A percentile compares a stretch with the other conserved stretches of the same genome.
These are phyloP conservation scores for Microstegium vimineum DNA, from an alignment of 176 grass and related monocot genomes.

Conservation along the genomic window DNA sequence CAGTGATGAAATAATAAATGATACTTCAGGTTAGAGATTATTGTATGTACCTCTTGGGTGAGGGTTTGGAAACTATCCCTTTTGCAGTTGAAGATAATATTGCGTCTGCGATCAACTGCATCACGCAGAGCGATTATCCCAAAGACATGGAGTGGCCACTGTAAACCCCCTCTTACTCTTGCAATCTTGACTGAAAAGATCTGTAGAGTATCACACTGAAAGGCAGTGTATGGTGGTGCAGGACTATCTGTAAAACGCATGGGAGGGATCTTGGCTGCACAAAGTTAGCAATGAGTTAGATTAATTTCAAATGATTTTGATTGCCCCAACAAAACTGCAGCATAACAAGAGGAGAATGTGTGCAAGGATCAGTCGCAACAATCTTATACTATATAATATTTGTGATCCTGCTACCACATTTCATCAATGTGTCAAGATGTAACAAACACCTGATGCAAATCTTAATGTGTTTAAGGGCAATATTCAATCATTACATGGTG, in stretches of 20 bases:
- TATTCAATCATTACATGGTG: too few relatives aligned
- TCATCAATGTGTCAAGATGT: too few relatives aligned
- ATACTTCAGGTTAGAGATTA: neutral
- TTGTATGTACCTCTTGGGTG: neutral
- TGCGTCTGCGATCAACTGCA: neutral
- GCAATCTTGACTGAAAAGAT: neutral
- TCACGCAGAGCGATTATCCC: neutral
- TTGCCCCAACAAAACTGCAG: neutral
- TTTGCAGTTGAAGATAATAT: neutral
- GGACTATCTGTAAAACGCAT: neutral
- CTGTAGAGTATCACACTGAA: neutral
- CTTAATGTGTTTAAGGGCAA: too few relatives aligned
- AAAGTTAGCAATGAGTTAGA: neutral
- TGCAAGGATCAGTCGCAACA: too few relatives aligned
- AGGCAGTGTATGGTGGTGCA: neutral
- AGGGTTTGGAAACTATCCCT: conserved; percentile 2
- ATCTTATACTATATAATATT: too few relatives aligned
- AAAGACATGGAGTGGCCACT: neutral
- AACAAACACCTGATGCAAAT: too few relatives aligned
- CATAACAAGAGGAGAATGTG: neutral
- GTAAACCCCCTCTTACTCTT: neutral
- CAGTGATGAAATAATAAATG: too few relatives aligned
- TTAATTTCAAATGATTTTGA: neutral
- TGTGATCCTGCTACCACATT: too few relatives aligned
- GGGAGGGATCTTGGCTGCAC: neutral